Percentiles rank a stretch among this genome's conserved stretches.
Evolutionary conservation across 495 filamentous ascomycete genomes (phyloP).

Genomic region (Friedmanniomyces simplex): DNA sequence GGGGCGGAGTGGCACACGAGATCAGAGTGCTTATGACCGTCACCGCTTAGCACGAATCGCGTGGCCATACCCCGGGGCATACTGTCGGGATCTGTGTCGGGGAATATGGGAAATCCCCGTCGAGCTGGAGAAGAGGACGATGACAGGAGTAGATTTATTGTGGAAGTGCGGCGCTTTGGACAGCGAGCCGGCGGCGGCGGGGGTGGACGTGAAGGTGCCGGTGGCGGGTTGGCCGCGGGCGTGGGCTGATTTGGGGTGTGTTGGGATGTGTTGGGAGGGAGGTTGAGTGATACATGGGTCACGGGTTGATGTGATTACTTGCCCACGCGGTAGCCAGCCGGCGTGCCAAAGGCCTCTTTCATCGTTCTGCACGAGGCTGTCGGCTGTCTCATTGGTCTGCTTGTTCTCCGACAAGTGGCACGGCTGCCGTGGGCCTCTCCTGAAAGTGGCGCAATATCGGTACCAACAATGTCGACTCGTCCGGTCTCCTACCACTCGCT

Average conservation of each 20-base stretch:
- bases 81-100: slow-evolving; percentile 41
- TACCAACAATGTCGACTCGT: too few species aligned
- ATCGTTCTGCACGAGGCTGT: slow-evolving; percentile 24
- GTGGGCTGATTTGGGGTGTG: too few species aligned
- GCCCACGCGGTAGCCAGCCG: slow-evolving; percentile 30
- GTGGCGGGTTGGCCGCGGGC: slow-evolving; percentile 40
- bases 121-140: slow-evolving; percentile 43
- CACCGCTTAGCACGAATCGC: slow-evolving; percentile 12
- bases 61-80: slow-evolving; percentile 17
- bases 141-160: slow-evolving; percentile 36
- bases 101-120: slow-evolving; percentile 43
- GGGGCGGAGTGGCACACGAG: slow-evolving; percentile 42
- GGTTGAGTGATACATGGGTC: too few species aligned
- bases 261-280: too few species aligned
- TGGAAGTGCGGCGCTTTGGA: slow-evolving; percentile 43
- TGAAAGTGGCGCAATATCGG: too few species aligned
- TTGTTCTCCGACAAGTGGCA: slow-evolving; percentile 10
- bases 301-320: too few species aligned
- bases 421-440: neutral
- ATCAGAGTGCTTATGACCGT: slow-evolving; percentile 44
- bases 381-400: slow-evolving; percentile 33
- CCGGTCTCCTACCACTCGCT: too few species aligned
- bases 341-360: slow-evolving; percentile 36
- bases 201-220: slow-evolving; percentile 42
- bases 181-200: slow-evolving; percentile 33